Percentiles rank a stretch among this genome's conserved stretches.
Conservation (phyloP, 2,329 filamentous ascomycete genomes). For the Hortaea werneckii region DNA sequence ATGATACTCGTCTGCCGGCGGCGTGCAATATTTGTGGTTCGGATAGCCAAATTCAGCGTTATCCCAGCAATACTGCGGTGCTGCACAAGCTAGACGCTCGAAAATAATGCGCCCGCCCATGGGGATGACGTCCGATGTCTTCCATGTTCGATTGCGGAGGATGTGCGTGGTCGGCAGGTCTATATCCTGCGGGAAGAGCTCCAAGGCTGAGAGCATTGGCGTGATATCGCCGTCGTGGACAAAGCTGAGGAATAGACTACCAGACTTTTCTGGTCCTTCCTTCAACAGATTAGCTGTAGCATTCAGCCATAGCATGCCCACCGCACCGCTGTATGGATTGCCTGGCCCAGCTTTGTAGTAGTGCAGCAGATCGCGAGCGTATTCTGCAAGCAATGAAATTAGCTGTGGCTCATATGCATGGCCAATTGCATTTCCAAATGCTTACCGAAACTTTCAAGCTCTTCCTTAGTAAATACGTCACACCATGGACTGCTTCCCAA, state of each 20-base stretch:
- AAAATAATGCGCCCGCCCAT: slow-evolving; percentile 49
- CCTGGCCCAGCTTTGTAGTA: slow-evolving; percentile 51
- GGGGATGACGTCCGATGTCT: slow-evolving; percentile 45
- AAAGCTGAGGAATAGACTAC: slow-evolving; percentile 48
- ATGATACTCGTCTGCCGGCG: slow-evolving; percentile 23
- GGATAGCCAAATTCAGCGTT: slow-evolving; percentile 19
- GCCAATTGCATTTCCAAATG: slow-evolving; percentile 29
- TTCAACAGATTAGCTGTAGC: slow-evolving; percentile 41
- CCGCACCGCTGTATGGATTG: slow-evolving; percentile 41
- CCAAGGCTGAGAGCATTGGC: slow-evolving; percentile 44
- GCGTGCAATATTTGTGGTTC: slow-evolving; percentile 20
- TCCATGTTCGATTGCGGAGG: slow-evolving; percentile 38
- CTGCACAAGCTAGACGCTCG: slow-evolving; percentile 40
- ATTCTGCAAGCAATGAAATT: too few relatives aligned
- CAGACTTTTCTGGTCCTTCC: slow-evolving; percentile 32
- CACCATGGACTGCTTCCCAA: slow-evolving; percentile 48
- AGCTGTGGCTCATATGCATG: too few relatives aligned
- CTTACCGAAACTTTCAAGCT: slow-evolving; percentile 20
- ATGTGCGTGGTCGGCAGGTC: slow-evolving; percentile 40
- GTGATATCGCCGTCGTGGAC: slow-evolving; percentile 51
- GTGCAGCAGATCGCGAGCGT: slow-evolving; percentile 48
- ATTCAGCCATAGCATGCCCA: slow-evolving; percentile 51
- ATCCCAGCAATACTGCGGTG: slow-evolving; percentile 13
- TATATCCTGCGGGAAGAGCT: slow-evolving; percentile 36
- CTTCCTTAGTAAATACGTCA: slow-evolving; percentile 42